phyloP scores from a whole-genome alignment of 1,284 basidiomycete genomes.

The Volvariella volvacea region DNA sequence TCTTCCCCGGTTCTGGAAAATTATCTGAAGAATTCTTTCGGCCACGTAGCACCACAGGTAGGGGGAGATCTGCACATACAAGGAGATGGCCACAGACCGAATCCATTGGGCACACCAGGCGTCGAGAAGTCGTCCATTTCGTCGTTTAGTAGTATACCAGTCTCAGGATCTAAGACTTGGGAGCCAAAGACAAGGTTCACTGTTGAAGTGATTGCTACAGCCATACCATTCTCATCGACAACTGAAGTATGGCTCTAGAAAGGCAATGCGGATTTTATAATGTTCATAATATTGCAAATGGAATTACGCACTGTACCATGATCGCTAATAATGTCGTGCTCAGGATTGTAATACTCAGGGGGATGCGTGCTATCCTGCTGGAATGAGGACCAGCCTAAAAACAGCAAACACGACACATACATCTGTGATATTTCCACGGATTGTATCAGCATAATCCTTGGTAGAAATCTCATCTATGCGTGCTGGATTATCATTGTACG shows the following conservation, averaged over 20 bases:
- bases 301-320: conserved; percentile 73
- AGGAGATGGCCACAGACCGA: conserved; percentile 81
- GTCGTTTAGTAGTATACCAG: conserved; percentile 87
- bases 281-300: conserved; percentile 1
- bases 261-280: conserved; percentile 5
- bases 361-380: conserved; percentile 71
- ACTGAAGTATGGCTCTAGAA: conserved; percentile 77
- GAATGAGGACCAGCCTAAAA: conserved; percentile 9
- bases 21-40: conserved; percentile 48
- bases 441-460: conserved; percentile 59
- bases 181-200: conserved; percentile 90
- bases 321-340: conserved; percentile 71
- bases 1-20: conserved; percentile 81
- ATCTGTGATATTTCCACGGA: conserved; percentile 72
- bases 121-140: conserved; percentile 92
- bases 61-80: conserved; percentile 38
- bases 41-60: not conserved
- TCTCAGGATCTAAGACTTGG: conserved; percentile 74
- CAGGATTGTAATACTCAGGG: conserved; percentile 78
- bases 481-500: conserved; percentile 48
- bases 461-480: conserved; percentile 65
- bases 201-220: conserved; percentile 80
- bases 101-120: conserved; percentile 75
- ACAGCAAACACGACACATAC: conserved; percentile 35
- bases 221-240: conserved; percentile 80